Base-by-base conservation (phyloP, 2,329 filamentous ascomycete genomes). In the Sporothrix brasiliensis region DNA sequence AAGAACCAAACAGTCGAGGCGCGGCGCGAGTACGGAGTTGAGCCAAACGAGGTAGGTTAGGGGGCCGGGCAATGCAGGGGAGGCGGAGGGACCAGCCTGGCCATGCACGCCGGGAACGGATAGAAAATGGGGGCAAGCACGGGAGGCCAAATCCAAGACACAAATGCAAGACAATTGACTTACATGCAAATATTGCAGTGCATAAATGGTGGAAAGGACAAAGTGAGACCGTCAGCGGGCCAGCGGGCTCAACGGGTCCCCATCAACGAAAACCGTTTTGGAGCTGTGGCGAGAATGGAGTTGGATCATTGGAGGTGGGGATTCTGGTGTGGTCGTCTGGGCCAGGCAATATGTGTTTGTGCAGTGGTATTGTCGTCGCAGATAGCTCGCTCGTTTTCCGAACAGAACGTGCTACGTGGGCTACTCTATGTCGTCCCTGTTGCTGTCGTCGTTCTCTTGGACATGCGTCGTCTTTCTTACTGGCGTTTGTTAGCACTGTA, bases 161-260 rank as follows among this genome's bases (percentile, higher is more conserved):
- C 30, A 56, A 27, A 47, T 39, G 21, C 49, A 56, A 73, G 69
- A 72, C 73, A 72, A 68, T 67, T 69, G 71, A 77, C 77, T 77
- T 76, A 78, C 77, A 75, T 73, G 72, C 72, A 74, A 67, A 74
- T 49, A 72, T 74, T 70, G 72, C 72, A 72, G 73, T 73, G 74
- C 76, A 78, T 77, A 77, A 73, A 73, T 61, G 65, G 70, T 41
- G 69, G 70, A 58, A 67, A 71, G 71, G 66, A 72, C 69, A 71
- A 68, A 47, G 34, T 53, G 34, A 66, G 71, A 72, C 68, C 68
- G 47, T 72, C 68, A 56, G 70, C 50, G 50, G 68, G 68, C 60
- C 69, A 67, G 68, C 58, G 30, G 68, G 67, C 63, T 71, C 71
- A 71, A 58, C 50, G 67, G 47, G 41, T 41, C 34, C 68, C 70